Evolutionary conservation across 176 grass and related monocot species (phyloP).

Genomic region (Paspalum notatum): DNA sequence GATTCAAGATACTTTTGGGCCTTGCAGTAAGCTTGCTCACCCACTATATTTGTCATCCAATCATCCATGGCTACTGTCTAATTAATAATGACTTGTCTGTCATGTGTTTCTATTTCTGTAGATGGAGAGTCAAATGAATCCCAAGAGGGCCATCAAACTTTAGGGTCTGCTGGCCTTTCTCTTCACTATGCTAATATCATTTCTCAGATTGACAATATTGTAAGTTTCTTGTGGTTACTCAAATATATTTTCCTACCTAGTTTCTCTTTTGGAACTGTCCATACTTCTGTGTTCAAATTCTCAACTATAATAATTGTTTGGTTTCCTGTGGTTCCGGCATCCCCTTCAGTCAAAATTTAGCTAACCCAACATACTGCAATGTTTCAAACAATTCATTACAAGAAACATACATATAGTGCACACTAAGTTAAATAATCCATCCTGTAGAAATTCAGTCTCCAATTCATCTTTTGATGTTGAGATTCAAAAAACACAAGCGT

Average conservation of each 20-base stretch:
- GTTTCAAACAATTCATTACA: not conserved
- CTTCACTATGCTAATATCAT: conserved; percentile 98
- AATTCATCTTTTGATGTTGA: not conserved
- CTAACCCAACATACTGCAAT: not conserved
- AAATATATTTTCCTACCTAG: conserved; percentile 3
- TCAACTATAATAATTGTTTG: too few relatives aligned
- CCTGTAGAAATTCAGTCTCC: not conserved
- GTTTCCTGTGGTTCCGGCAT: too few relatives aligned
- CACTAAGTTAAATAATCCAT: not conserved
- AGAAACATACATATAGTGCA: not conserved
- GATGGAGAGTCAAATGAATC: conserved; percentile 38
- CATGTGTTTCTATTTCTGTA: conserved; percentile 31
- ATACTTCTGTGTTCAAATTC: conserved; percentile 2
- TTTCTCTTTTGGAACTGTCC: not conserved
- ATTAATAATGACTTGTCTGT: not conserved
- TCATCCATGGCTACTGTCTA: not conserved
- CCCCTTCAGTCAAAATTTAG: not conserved
- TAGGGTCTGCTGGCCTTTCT: conserved; percentile 86
- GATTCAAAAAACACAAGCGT: not conserved
- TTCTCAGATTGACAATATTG: conserved; percentile 90
- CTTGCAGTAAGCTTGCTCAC: conserved; percentile 56
- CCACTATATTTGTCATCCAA: not conserved
- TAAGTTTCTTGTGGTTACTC: conserved; percentile 60
- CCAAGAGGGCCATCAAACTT: conserved; percentile 47
- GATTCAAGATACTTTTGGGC: conserved; percentile 83